Percentiles rank a stretch among this genome's conserved stretches.
Evolutionary conservation across 306 rosid species (phyloP).

Genomic region (Lagenaria siceraria): DNA sequence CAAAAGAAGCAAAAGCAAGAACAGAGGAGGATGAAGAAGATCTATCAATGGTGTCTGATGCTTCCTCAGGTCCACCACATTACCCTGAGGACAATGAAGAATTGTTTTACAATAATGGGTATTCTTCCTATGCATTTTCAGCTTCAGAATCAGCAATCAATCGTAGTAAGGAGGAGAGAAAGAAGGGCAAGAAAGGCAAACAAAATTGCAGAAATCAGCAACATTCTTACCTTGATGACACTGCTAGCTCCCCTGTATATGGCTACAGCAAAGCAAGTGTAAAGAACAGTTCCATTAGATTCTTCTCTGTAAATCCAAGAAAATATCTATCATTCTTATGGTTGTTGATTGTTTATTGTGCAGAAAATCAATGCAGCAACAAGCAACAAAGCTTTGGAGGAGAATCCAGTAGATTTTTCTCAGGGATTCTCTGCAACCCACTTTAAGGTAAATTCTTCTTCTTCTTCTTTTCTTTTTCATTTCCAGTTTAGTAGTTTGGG

Average conservation of each 20-base stretch:
- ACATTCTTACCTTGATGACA: conserved; percentile 61
- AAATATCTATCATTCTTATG: not conserved
- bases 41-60: conserved; percentile 61
- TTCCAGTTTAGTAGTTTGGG: not conserved
- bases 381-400: conserved; percentile 21
- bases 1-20: conserved; percentile 9
- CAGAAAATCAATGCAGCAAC: not conserved
- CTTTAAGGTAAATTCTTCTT: conserved; percentile 26
- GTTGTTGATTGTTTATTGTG: not conserved
- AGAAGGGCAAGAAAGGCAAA: conserved; percentile 25
- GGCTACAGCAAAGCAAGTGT: conserved; percentile 34
- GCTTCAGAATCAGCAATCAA: conserved; percentile 17
- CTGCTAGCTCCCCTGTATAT: conserved; percentile 69
- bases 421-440: conserved; percentile 53
- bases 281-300: not conserved
- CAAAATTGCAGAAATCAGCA: conserved; percentile 32
- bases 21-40: conserved; percentile 27
- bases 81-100: conserved; percentile 22
- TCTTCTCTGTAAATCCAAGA: not conserved
- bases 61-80: conserved; percentile 68
- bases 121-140: conserved; percentile 16
- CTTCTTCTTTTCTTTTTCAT: not conserved
- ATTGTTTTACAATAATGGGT: conserved; percentile 20
- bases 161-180: conserved; percentile 14
- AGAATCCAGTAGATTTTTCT: conserved; percentile 35